These are phyloP conservation scores for Euclidium syriacum DNA, from an alignment of 345 rosid species.

Conservation along the genomic window DNA sequence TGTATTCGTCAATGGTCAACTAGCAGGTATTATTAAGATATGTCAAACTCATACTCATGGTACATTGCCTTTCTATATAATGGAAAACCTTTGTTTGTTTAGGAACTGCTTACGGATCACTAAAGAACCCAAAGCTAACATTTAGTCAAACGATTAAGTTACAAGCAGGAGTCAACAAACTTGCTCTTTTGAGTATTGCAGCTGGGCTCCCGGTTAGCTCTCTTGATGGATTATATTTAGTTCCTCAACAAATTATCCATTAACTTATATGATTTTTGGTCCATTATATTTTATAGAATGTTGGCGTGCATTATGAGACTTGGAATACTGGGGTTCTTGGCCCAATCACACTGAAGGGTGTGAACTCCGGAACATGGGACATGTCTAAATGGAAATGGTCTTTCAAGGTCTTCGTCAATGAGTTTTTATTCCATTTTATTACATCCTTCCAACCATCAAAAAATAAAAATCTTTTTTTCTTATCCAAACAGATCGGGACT, in stretches of 20 bases:
- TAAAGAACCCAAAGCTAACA: slow-evolving; percentile 54
- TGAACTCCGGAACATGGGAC: too few species aligned
- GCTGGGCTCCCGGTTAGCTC: slow-evolving; percentile 83
- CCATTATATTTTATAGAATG: slow-evolving; percentile 48
- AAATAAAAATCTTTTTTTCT: too few species aligned
- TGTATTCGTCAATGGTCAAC: slow-evolving; percentile 58
- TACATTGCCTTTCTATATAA: background rate
- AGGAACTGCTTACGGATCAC: slow-evolving; percentile 68
- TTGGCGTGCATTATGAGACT: slow-evolving; percentile 79
- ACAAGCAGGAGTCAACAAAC: slow-evolving; percentile 26
- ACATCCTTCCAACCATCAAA: too few species aligned
- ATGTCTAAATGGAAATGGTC: slow-evolving; percentile 75
- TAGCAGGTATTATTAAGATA: slow-evolving; percentile 36
- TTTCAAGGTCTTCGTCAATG: too few species aligned
- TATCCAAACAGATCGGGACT: slow-evolving; percentile 40
- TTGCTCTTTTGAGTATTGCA: slow-evolving; percentile 61
- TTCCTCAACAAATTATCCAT: too few species aligned
- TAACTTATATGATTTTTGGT: background rate
- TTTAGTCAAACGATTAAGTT: slow-evolving; percentile 37
- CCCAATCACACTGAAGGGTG: slow-evolving; percentile 65
- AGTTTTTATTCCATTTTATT: too few species aligned
- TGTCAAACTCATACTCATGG: background rate
- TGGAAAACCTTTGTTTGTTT: too few species aligned
- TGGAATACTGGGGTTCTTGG: slow-evolving; percentile 85
- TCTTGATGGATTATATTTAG: background rate